Evolutionary conservation across 225 moss, liverwort and hornwort genomes (phyloP), one percentile per base, ranked within the genome.

Genomic region (Antitrichia curtipendula): DNA sequence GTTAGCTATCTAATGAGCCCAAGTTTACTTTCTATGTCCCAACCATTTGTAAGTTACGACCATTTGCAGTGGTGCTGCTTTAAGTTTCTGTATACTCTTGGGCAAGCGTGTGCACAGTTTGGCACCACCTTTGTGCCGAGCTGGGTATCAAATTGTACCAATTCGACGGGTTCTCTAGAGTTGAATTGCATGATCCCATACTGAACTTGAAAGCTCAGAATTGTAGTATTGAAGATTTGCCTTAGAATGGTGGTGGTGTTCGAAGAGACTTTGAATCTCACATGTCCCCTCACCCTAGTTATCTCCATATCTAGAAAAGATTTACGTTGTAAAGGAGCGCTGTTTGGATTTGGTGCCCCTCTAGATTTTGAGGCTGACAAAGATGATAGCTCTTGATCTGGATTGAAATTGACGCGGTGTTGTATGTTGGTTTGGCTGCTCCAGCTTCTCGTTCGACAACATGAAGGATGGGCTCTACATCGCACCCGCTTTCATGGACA

Each of bases 401-500:
- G 6, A 14, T 43, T 59, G 53, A 12, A 40, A 36, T 18, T 89
- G 60, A 86, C 13, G 3, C 50, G 38, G 7, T n/a, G 19, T 49
- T 34, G 43, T 65, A 24, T 43, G 43, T 9, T 61, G 17, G 27
- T 60, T 57, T 49, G 5, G 11, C 7, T 24, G 6, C 16, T 47
- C 61, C 91, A 97, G 97, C 14, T 97, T 90, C 82, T 47, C 70
- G 31, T 95, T 97, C 23, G 98, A 98, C 90, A 98, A 98, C 95
- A 94, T 95, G 88, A 91, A 91, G 92, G 95, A 92, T 21, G 98
- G 95, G 21, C 91, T 91, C 54, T 98, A 98, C 96, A 98, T 98
- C 75, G 98, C 98, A 32, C 95, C 94, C 12, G 95, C 97, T 11
- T 98, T 98, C 93, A 97, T 98, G 98, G 98, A 98, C 72, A 98